Evolutionary conservation across 2,329 filamentous ascomycete genomes (phyloP), one percentile per base, ranked within the genome.

Genomic region (Scedosporium apiospermum): DNA sequence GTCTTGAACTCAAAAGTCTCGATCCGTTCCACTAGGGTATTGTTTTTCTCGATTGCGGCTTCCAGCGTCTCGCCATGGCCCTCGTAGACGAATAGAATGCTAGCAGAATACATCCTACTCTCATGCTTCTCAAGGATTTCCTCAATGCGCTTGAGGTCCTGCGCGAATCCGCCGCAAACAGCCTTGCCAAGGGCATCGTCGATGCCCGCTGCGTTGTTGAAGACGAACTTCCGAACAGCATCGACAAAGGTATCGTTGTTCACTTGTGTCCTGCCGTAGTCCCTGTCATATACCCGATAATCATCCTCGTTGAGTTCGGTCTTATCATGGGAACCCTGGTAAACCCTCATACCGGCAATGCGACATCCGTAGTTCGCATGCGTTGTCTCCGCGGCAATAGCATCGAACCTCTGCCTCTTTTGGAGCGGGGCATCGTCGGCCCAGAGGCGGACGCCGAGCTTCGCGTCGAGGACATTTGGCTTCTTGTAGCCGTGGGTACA

Each of bases 391-490:
- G 74, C 72, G 38, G 79, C 78, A 63, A 88, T 84, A 70, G 83
- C 79, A 67, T 86, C 80, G 68, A 88, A 87, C 34, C 84, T 80
- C 42, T 74, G 70, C 68, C 82, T 82, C 76, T 88, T 88, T 69
- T 85, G 78, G 27, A 73, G 67, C 0, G 82, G 80, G 26, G 85
- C 85, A 65, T 87, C 80, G 64, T 96, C 90, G 14, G 90, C 93
- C 88, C 92, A 98, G 5, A 99, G 77, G 38, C 90, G 84, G 59
- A 87, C 82, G 53, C 95, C 95, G 21, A 99, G 84, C 77, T 99
- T 99, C 66, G 96, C 84, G 71, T 99, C 95, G 63, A 99, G 79
- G 6, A 99, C 91, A 68, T 96, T 98, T 6, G 95, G 91, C 64
- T 85, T 83, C 69, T 83, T 84, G 78, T 93, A 98, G 0, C 91